Conservation (phyloP, 164 flowering plant genomes). For the Liriodendron chinense region DNA sequence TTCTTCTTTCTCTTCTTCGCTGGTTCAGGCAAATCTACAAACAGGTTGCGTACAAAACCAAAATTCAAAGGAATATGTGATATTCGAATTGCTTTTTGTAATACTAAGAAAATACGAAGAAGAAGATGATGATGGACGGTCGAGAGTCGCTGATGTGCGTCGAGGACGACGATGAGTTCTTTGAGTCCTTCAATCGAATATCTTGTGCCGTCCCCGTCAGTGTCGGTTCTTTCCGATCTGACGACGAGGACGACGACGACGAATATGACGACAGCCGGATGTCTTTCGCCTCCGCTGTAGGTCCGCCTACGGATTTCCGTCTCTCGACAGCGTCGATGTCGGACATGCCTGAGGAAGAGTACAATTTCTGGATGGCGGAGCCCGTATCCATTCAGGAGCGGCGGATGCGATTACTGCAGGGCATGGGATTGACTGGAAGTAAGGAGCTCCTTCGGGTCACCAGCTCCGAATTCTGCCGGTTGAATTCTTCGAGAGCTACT, state of each 20-base stretch:
- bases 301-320: conserved; percentile 17
- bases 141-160: neutral
- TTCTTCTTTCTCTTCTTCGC: neutral
- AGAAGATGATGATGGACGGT: neutral
- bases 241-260: conserved; percentile 44
- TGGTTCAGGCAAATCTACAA: neutral
- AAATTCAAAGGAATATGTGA: neutral
- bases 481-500: neutral
- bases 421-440: conserved; percentile 58
- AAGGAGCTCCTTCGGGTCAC: conserved; percentile 36
- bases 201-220: conserved; percentile 48
- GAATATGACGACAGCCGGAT: conserved; percentile 62
- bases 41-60: neutral
- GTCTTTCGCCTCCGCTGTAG: conserved; percentile 58
- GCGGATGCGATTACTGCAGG: conserved; percentile 64
- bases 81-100: neutral
- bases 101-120: neutral
- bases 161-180: conserved; percentile 62
- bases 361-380: conserved; percentile 71
- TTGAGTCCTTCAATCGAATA: conserved; percentile 57
- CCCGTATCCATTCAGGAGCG: conserved; percentile 74
- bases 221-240: conserved; percentile 45
- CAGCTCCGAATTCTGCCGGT: conserved; percentile 15
- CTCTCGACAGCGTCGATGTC: conserved; percentile 5
- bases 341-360: conserved; percentile 25